Percentiles rank a stretch among this genome's conserved stretches.
Conservation (phyloP, 1,139 yeast genomes). For the Yamadazyma jaroonii region DNA sequence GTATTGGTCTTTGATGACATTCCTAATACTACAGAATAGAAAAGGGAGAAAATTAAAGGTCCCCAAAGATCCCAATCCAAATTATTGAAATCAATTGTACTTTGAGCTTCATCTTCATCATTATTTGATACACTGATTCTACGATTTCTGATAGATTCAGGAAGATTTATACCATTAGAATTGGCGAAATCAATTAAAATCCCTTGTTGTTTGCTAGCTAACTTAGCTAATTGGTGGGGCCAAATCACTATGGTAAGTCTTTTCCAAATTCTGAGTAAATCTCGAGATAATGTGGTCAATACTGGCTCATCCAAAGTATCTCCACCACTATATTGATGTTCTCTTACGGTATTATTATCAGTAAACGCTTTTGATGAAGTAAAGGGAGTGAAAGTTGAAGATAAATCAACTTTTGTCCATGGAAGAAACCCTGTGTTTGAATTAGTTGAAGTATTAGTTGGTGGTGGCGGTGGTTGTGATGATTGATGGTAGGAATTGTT, state of each 20-base stretch:
- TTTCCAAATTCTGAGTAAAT: conserved; percentile 61
- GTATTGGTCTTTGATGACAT: conserved; percentile 36
- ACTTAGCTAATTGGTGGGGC: conserved; percentile 53
- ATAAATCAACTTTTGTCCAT: conserved; percentile 34
- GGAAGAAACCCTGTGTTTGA: conserved; percentile 14
- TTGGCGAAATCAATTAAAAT: conserved; percentile 42
- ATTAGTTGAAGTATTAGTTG: conserved; percentile 4
- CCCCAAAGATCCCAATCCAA: conserved; percentile 92
- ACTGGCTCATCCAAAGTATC: conserved; percentile 87
- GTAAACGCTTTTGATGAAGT: conserved; percentile 25
- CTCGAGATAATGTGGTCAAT: conserved; percentile 63
- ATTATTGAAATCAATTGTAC: conserved; percentile 24
- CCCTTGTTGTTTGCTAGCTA: conserved; percentile 46
- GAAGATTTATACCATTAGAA: conserved; percentile 44
- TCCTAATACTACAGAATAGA: conserved; percentile 57
- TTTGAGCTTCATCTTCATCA: conserved; percentile 25
- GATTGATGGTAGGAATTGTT: background rate
- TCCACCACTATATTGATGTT: conserved; percentile 77
- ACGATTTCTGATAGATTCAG: conserved; percentile 33
- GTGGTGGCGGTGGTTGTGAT: conserved; percentile 2
- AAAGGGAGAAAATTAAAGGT: conserved; percentile 70
- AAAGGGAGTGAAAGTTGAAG: conserved; percentile 40
- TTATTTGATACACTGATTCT: conserved; percentile 24
- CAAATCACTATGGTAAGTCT: conserved; percentile 68
- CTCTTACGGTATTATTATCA: conserved; percentile 56